A percentile compares a stretch with the other conserved stretches of the same genome.
Evolutionary conservation across 129 eudicot genomes (phyloP).

Genomic region (Mikania micrantha): DNA sequence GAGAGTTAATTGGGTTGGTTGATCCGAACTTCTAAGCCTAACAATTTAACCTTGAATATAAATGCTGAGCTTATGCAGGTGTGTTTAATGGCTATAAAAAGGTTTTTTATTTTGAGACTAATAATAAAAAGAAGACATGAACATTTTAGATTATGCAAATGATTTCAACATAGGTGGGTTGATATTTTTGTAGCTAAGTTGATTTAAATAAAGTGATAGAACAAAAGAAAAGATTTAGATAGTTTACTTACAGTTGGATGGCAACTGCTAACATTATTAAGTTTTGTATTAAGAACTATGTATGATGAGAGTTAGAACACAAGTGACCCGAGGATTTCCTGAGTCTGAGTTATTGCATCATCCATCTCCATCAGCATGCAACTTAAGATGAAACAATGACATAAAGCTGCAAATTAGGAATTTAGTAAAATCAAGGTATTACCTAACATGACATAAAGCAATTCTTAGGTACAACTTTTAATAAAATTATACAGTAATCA

Average conservation of each 20-base stretch:
- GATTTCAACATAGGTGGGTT: neutral
- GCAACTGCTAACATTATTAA: constrained; percentile 90
- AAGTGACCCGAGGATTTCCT: constrained; percentile 81
- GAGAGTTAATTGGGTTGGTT: neutral
- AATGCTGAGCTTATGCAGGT: too few species aligned
- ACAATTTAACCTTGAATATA: too few species aligned
- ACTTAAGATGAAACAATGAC: neutral
- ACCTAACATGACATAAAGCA: too few species aligned
- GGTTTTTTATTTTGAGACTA: neutral
- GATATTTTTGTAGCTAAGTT: neutral
- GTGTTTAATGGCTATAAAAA: too few species aligned
- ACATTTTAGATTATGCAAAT: neutral
- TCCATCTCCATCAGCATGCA: constrained; percentile 57
- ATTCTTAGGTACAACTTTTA: neutral
- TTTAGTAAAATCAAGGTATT: too few species aligned
- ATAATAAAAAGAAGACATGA: neutral
- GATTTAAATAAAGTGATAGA: neutral
- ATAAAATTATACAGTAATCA: neutral
- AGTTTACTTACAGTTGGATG: constrained; percentile 71
- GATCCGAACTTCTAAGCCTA: too few species aligned
- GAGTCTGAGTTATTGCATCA: constrained; percentile 87
- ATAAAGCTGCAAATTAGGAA: too few species aligned
- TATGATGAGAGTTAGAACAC: constrained; percentile 83
- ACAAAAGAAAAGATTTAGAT: neutral
- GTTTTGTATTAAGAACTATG: constrained; percentile 85